Evolutionary conservation across 805 yeast genomes (phyloP), one percentile per base, ranked within the genome.

Genomic region (Starmera quercuum): DNA sequence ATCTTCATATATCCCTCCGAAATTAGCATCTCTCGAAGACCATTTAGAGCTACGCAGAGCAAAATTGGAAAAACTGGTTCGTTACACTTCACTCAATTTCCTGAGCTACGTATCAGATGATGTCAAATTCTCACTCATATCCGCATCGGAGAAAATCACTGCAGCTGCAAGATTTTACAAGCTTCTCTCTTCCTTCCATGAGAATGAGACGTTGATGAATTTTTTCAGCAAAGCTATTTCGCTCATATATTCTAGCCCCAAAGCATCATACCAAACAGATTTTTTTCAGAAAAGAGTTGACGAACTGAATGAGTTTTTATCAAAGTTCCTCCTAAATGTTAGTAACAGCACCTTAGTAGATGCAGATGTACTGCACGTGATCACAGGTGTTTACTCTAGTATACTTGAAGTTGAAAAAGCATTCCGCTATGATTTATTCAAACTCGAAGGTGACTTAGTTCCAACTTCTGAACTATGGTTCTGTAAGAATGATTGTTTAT

Each of bases 1-100:
- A 1, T 75, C 84, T 0, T 56, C 63, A 6, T 79, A 76, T 42
- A 58, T 80, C 14, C 78, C 85, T 4, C 63, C 72, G 4, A 56
- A 67, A 27, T 56, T 70, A 9, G 67, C 77, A 1, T 66, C 78
- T 2, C 45, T 77, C 9, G 63, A 58, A 7, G 71, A 67, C 13
- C 78, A 74, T 37, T 59, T 84, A 24, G 56, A 53, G 4, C 54
- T 68, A 34, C 71, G 94, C 33, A 55, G 64, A 4, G 47, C 57
- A 6, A 63, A 68, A 32, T 59, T 66, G 31, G 56, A 59, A 33
- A 63, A 59, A 33, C 60, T 83, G 13, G 60, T 75, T 9, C 47
- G 47, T 3, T 79, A 64, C 40, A 54, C 67, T 11, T 53, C 63
- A 24, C 34, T 54, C 4, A 78, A 78, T 48, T 75, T 76, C 38